These are phyloP conservation scores for Tetrahymena malaccensis DNA, from an alignment of 73 alveolate species.

Conservation along the genomic window DNA sequence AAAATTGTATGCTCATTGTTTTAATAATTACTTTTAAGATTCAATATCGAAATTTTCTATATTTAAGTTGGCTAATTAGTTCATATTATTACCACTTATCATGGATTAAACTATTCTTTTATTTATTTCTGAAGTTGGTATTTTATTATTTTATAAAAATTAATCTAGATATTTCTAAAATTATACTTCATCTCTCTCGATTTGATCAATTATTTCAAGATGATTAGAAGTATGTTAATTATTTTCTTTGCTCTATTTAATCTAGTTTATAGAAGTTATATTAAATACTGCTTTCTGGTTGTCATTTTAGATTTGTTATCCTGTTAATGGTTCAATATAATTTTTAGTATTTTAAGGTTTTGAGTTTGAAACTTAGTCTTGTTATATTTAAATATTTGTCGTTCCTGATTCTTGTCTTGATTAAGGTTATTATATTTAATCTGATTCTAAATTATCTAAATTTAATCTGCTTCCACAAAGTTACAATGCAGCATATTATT, in stretches of 20 bases:
- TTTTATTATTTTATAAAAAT: not conserved
- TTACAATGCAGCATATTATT: not conserved
- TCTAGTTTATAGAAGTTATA: not conserved
- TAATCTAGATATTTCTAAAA: not conserved
- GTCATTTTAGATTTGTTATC: not conserved
- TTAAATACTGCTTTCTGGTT: too few species aligned
- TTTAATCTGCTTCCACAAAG: not conserved
- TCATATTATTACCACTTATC: not conserved
- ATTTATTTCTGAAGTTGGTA: not conserved
- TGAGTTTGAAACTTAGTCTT: not conserved
- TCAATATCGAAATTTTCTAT: not conserved
- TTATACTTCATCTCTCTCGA: not conserved
- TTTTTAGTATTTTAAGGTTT: not conserved
- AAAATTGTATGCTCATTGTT: not conserved
- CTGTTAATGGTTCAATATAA: not conserved
- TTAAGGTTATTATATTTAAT: not conserved
- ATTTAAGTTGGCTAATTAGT: not conserved
- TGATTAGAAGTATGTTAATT: not conserved
- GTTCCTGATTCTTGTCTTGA: not conserved
- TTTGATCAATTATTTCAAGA: not conserved
- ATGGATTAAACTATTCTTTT: not conserved
- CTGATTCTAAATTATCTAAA: not conserved
- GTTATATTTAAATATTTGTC: not conserved
- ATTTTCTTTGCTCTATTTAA: not conserved
- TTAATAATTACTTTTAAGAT: not conserved